Evolutionary conservation across 1,139 yeast species (phyloP).

Genomic region (Hansenula sp.): DNA sequence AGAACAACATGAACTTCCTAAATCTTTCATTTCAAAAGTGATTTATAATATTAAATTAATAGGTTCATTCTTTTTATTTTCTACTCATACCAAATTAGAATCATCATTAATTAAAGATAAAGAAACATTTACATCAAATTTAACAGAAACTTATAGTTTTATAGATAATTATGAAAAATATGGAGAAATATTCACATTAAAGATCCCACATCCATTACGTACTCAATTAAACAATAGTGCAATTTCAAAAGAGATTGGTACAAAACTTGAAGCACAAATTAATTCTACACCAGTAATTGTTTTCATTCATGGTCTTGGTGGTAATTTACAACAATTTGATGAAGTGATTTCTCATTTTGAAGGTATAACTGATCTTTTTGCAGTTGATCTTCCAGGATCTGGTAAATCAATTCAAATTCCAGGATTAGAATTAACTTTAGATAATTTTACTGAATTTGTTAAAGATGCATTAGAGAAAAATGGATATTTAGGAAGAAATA

Average conservation of each 20-base stretch:
- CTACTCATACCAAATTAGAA: slow-evolving; percentile 13
- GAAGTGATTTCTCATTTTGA: slow-evolving; percentile 55
- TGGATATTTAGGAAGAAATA: slow-evolving; percentile 23
- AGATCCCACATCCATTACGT: slow-evolving; percentile 14
- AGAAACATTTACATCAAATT: slow-evolving; percentile 9
- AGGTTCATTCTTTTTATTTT: slow-evolving; percentile 3
- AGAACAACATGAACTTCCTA: slow-evolving; percentile 13
- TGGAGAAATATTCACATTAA: slow-evolving; percentile 12
- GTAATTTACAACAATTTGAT: slow-evolving; percentile 69
- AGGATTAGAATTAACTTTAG: slow-evolving; percentile 15
- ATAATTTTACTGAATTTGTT: slow-evolving; percentile 12
- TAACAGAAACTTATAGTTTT: slow-evolving; percentile 9
- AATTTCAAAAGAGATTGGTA: background rate
- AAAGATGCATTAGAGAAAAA: slow-evolving; percentile 26
- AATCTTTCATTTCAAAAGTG: background rate
- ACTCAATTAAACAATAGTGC: slow-evolving; percentile 7
- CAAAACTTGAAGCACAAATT: slow-evolving; percentile 6
- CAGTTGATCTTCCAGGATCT: slow-evolving; percentile 68
- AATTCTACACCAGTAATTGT: slow-evolving; percentile 39
- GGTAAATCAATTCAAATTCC: slow-evolving; percentile 41
- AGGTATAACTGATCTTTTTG: slow-evolving; percentile 48
- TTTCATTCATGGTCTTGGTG: slow-evolving; percentile 69
- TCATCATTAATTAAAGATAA: slow-evolving; percentile 11
- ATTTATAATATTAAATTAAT: slow-evolving; percentile 3
- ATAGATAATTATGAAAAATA: slow-evolving; percentile 8